These are phyloP conservation scores for Trichoderma aggressivum DNA, from an alignment of 2,329 filamentous ascomycete genomes.

Conservation along the genomic window DNA sequence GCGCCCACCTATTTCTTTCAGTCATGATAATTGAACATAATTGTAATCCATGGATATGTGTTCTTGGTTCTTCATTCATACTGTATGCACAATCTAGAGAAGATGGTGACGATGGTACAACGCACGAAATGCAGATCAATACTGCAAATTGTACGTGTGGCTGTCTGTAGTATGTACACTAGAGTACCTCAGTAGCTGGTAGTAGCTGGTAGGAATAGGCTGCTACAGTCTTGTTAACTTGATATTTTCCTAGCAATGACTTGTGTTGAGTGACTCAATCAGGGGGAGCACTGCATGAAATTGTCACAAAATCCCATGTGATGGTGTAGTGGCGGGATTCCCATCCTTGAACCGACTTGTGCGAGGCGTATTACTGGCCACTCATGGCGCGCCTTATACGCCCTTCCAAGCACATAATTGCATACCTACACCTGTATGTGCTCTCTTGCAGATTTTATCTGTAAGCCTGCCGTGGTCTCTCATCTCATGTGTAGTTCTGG, in stretches of 20 bases:
- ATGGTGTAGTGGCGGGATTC: background rate
- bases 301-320: background rate
- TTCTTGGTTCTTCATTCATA: background rate
- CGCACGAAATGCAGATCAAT: background rate
- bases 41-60: background rate
- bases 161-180: background rate
- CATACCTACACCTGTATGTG: background rate
- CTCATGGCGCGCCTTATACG: background rate
- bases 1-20: background rate
- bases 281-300: background rate
- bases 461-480: background rate
- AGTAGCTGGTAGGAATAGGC: background rate
- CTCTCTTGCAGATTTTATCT: background rate
- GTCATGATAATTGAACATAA: background rate
- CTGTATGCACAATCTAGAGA: background rate
- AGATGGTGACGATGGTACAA: background rate
- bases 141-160: background rate
- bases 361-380: no score
- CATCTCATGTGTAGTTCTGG: background rate
- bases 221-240: background rate
- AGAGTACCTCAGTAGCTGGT: background rate
- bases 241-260: background rate
- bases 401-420: background rate
- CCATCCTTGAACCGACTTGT: background rate
- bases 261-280: background rate